Conservation (phyloP, 164 flowering plant genomes). For the Liriodendron chinense region DNA sequence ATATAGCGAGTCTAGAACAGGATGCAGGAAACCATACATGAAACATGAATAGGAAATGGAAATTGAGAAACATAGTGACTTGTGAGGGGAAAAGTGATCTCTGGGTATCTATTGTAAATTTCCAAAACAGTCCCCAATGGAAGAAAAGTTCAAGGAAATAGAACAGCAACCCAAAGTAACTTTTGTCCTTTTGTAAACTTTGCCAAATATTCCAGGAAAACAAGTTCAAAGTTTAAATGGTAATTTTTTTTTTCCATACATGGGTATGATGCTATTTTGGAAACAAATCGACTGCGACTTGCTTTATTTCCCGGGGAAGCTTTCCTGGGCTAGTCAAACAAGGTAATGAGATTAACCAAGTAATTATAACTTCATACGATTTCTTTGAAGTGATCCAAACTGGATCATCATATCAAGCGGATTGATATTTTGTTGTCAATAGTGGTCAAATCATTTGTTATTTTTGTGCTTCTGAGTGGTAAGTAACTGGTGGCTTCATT, state of each 20-base stretch:
- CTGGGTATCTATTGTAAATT: too few relatives aligned
- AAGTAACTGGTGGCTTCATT: not conserved
- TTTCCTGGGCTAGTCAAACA: not conserved
- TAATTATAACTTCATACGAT: not conserved
- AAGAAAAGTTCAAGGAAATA: not conserved
- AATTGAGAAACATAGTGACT: not conserved
- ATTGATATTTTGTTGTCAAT: not conserved
- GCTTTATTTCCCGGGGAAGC: not conserved
- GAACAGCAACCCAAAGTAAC: not conserved
- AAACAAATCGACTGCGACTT: not conserved
- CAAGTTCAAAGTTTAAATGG: not conserved
- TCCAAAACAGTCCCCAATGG: not conserved
- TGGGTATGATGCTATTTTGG: not conserved
- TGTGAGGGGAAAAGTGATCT: not conserved
- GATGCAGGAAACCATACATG: not conserved
- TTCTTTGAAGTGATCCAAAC: not conserved
- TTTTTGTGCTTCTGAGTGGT: not conserved
- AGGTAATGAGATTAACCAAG: too few relatives aligned
- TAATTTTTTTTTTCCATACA: too few relatives aligned
- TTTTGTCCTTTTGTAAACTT: not conserved
- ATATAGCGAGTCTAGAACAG: not conserved
- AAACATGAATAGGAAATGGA: not conserved
- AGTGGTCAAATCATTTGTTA: not conserved
- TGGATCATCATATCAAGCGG: not conserved
- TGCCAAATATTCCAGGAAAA: not conserved